These are phyloP conservation scores for Heimioporus retisporus DNA, from an alignment of 1,284 basidiomycete species.

Conservation along the genomic window DNA sequence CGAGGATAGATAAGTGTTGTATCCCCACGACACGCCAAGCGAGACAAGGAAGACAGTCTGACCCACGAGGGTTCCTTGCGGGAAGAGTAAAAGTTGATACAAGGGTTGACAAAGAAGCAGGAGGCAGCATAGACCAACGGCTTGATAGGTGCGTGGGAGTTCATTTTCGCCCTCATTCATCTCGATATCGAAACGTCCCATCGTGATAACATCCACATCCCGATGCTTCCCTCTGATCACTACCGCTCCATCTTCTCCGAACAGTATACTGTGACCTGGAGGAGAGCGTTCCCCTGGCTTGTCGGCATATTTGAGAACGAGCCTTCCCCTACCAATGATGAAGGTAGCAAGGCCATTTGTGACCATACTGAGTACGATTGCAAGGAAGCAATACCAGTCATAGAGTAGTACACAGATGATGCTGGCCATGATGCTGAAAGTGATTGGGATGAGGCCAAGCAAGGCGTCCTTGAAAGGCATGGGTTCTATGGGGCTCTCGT, in stretches of 20 bases:
- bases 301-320: slow-evolving; percentile 19
- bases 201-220: slow-evolving; percentile 43
- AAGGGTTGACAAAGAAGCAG: slow-evolving; percentile 36
- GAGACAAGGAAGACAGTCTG: slow-evolving; percentile 42
- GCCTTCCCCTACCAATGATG: slow-evolving; percentile 30
- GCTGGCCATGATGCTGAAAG: slow-evolving; percentile 31
- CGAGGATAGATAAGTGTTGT: slow-evolving; percentile 38
- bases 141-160: slow-evolving; percentile 8
- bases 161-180: not conserved
- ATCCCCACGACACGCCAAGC: slow-evolving; percentile 36
- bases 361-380: slow-evolving; percentile 44
- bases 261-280: slow-evolving; percentile 33
- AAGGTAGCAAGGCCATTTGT: slow-evolving; percentile 35
- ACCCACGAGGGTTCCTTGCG: slow-evolving; percentile 37
- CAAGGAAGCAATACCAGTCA: slow-evolving; percentile 39
- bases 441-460: slow-evolving; percentile 35
- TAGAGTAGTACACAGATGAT: slow-evolving; percentile 26
- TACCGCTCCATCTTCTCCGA: slow-evolving; percentile 21
- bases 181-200: slow-evolving; percentile 33
- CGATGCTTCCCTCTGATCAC: slow-evolving; percentile 38
- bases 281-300: slow-evolving; percentile 21
- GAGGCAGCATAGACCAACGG: slow-evolving; percentile 34
- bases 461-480: slow-evolving; percentile 20
- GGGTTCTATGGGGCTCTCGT: slow-evolving; percentile 1
- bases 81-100: slow-evolving; percentile 41